These are phyloP conservation scores for Backusella tuberculispora DNA, from an alignment of 192 early-diverging fungal species.

Conservation along the genomic window DNA sequence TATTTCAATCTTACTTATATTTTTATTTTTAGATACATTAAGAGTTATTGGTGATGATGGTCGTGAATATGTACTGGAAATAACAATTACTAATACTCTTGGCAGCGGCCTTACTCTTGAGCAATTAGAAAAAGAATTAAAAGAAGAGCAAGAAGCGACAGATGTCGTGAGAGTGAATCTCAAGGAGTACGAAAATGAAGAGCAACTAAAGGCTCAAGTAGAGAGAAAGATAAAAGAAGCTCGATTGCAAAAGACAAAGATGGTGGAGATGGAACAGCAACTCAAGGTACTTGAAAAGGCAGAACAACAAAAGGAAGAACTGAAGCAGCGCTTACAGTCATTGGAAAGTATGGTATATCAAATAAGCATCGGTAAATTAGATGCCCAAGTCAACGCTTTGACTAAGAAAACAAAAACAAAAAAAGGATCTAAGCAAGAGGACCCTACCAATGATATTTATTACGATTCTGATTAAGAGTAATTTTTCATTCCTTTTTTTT, in stretches of 20 bases:
- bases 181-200: not conserved
- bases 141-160: not conserved
- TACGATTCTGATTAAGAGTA: not conserved
- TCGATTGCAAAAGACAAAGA: not conserved
- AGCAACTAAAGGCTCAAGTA: not conserved
- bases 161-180: not conserved
- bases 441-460: conserved; percentile 5
- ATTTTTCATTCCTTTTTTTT: no score
- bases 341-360: conserved; percentile 11
- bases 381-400: not conserved
- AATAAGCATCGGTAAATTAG: not conserved
- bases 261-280: not conserved
- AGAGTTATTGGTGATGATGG: not conserved
- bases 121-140: conserved; percentile 7
- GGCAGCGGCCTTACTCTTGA: not conserved
- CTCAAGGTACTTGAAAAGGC: not conserved
- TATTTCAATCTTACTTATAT: not conserved
- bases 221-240: not conserved
- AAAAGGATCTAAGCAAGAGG: not conserved
- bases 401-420: not conserved
- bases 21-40: not conserved
- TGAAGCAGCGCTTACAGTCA: not conserved
- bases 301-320: not conserved
- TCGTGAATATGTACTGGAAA: conserved; percentile 2
- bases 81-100: not conserved